phyloP scores from a whole-genome alignment of 129 eudicot genomes.

The Flaveria linearis region DNA sequence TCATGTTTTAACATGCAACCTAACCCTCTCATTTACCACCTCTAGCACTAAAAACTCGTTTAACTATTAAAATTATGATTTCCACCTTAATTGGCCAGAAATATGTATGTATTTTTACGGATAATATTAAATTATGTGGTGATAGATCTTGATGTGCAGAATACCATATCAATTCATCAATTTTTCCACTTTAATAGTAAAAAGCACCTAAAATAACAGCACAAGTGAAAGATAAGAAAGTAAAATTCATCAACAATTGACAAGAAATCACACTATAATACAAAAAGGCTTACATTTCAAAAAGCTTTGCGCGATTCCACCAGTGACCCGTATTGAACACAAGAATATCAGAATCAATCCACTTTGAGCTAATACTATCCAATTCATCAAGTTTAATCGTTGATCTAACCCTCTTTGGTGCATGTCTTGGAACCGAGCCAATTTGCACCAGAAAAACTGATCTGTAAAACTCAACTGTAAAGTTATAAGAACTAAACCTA shows the following conservation, averaged over 20 bases:
- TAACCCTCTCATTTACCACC: background rate
- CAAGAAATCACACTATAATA: background rate
- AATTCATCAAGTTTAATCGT: slow-evolving; percentile 61
- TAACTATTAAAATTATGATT: background rate
- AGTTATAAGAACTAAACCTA: slow-evolving; percentile 51
- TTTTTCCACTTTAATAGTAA: background rate
- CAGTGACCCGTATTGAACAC: slow-evolving; percentile 88
- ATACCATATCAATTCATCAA: background rate
- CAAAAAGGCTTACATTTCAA: slow-evolving; percentile 52
- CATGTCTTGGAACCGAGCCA: slow-evolving; percentile 55
- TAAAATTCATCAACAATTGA: background rate
- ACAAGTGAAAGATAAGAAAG: background rate
- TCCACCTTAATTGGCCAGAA: background rate
- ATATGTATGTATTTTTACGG: background rate
- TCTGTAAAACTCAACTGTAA: slow-evolving; percentile 77
- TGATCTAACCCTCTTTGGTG: slow-evolving; percentile 73
- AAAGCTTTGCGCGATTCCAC: slow-evolving; percentile 86
- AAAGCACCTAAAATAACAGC: background rate
- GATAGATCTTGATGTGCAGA: background rate
- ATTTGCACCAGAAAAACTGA: slow-evolving; percentile 73
- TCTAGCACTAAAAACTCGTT: background rate
- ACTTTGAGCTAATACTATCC: slow-evolving; percentile 60
- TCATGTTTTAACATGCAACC: background rate
- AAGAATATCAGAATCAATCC: slow-evolving; percentile 78
- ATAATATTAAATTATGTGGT: background rate